These are phyloP conservation scores for Aegilops umbellulata DNA, from an alignment of 176 grass and related monocot genomes.

Conservation along the genomic window DNA sequence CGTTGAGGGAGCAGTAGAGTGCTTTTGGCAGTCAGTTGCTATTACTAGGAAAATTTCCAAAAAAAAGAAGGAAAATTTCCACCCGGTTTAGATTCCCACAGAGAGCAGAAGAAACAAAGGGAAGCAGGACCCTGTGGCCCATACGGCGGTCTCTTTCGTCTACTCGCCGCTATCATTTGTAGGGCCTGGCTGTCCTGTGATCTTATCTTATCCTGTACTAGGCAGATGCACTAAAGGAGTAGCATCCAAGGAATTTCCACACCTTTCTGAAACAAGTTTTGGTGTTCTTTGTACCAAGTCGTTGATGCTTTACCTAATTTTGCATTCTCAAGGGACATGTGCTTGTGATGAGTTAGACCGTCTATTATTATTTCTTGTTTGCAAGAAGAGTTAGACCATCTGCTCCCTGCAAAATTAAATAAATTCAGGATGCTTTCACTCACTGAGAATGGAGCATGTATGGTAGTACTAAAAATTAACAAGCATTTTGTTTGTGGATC, in stretches of 20 bases:
- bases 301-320: conserved; percentile 19
- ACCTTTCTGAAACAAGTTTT: background rate
- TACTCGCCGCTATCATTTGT: conserved; percentile 29
- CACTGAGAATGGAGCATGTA: no score
- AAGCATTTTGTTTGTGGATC: background rate
- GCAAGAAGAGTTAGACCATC: no score
- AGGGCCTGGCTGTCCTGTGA: conserved; percentile 20
- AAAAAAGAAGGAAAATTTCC: background rate
- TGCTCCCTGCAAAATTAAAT: no score
- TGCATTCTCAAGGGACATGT: background rate
- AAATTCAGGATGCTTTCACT: no score
- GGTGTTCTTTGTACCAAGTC: background rate
- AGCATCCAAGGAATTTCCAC: conserved; percentile 30
- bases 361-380: no score
- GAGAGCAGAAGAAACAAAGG: conserved; percentile 27
- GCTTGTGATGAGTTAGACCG: background rate
- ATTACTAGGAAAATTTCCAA: background rate
- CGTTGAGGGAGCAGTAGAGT: background rate
- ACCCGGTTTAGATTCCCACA: conserved; percentile 28
- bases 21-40: background rate
- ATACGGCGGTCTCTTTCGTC: background rate
- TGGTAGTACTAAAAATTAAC: no score
- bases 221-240: conserved; percentile 22
- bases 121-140: background rate
- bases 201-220: conserved; percentile 22